phyloP scores from a whole-genome alignment of 2,329 filamentous ascomycete species.

The Pleurostoma richardsiae region DNA sequence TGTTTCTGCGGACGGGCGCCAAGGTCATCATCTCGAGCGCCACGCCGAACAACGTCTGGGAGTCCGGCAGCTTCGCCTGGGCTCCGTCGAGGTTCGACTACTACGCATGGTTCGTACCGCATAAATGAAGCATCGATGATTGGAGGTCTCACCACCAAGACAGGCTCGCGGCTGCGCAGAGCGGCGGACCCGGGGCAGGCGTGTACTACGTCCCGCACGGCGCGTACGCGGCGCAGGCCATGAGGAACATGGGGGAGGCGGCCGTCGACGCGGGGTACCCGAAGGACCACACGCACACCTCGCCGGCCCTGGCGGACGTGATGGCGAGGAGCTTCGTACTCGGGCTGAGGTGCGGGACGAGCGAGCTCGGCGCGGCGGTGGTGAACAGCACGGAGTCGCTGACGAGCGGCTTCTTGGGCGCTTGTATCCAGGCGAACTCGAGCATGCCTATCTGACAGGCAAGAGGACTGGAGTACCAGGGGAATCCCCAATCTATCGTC shows the following conservation, averaged over 20 bases:
- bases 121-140: too few relatives aligned
- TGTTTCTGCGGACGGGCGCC: constrained; percentile 51
- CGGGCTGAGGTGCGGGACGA: constrained; percentile 43
- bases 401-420: constrained; percentile 19
- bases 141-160: not conserved
- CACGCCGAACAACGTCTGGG: constrained; percentile 56
- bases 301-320: constrained; percentile 46
- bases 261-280: constrained; percentile 50
- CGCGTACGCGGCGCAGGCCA: constrained; percentile 50
- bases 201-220: constrained; percentile 57
- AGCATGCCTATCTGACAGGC: too few relatives aligned
- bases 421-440: constrained; percentile 19
- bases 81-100: constrained; percentile 47
- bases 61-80: constrained; percentile 46
- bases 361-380: constrained; percentile 27
- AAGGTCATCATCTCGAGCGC: constrained; percentile 53
- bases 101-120: constrained; percentile 35
- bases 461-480: too few relatives aligned
- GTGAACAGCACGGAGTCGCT: constrained; percentile 25
- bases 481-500: too few relatives aligned
- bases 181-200: constrained; percentile 28
- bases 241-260: constrained; percentile 39
- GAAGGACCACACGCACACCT: constrained; percentile 59
- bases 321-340: constrained; percentile 54
- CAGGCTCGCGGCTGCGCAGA: constrained; percentile 27